Conservation (phyloP, 2,329 filamentous ascomycete species). For the Neonectria hederae region DNA sequence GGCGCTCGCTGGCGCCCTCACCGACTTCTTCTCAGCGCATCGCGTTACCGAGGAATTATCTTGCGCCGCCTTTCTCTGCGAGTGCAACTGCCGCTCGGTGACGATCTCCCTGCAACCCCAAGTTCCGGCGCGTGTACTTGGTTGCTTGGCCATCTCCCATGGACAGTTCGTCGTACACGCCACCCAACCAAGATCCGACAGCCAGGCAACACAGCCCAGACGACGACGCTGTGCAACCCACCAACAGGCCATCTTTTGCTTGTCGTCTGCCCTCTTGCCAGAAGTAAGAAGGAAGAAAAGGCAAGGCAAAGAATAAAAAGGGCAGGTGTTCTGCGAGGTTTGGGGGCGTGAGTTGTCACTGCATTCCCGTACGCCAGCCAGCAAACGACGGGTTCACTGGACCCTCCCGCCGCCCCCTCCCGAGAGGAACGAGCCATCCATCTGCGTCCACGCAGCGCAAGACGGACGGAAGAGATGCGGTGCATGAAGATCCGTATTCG, state of each 20-base stretch:
- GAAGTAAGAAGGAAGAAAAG: neutral
- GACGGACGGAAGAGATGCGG: conserved; percentile 9
- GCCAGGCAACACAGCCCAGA: neutral
- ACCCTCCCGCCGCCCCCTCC: conserved; percentile 3
- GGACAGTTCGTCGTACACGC: neutral
- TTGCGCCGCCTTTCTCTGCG: neutral
- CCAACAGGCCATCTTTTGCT: neutral
- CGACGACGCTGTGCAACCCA: conserved; percentile 16
- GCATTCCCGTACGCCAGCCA: conserved; percentile 34
- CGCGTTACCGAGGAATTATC: conserved; percentile 1
- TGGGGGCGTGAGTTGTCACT: conserved; percentile 41
- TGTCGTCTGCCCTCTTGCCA: neutral
- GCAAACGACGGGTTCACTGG: conserved; percentile 22
- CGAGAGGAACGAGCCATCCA: conserved; percentile 27
- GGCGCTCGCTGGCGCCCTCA: conserved; percentile 6
- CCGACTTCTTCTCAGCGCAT: conserved; percentile 17
- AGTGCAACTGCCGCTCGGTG: neutral
- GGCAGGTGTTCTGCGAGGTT: conserved; percentile 30
- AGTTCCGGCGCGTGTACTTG: neutral
- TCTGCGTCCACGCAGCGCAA: conserved; percentile 32
- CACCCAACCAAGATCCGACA: conserved; percentile 13
- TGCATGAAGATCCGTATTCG: conserved; percentile 20
- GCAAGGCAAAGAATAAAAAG: conserved; percentile 7
- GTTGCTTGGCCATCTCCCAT: neutral
- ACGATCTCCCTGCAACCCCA: neutral